Conservation (phyloP, 257 asterid genomes). For the Osmanthus fragrans region DNA sequence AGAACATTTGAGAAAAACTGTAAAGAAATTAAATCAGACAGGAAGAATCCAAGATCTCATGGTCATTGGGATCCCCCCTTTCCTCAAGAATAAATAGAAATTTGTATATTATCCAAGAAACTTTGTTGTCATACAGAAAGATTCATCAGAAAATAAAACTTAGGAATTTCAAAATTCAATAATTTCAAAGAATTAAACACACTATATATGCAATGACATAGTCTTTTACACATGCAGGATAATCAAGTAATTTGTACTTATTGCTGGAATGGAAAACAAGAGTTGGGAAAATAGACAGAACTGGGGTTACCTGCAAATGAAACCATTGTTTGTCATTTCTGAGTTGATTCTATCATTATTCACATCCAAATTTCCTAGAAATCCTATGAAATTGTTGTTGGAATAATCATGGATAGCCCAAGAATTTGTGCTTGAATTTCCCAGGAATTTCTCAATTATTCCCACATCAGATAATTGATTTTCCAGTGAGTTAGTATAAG, state of each 20-base stretch:
- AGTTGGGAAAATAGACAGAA: constrained; percentile 30
- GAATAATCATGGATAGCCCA: constrained; percentile 21
- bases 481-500: constrained; percentile 6
- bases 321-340: constrained; percentile 25
- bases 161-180: constrained; percentile 15
- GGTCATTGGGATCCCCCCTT: neutral
- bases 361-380: constrained; percentile 49
- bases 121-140: constrained; percentile 16
- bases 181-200: constrained; percentile 17
- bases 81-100: neutral
- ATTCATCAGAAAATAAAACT: constrained; percentile 18
- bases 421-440: constrained; percentile 24
- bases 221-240: neutral
- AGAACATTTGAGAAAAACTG: neutral
- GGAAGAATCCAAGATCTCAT: neutral
- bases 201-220: neutral
- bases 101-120: neutral
- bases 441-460: constrained; percentile 46
- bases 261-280: constrained; percentile 40
- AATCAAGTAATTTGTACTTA: neutral
- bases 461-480: constrained; percentile 43
- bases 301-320: constrained; percentile 35
- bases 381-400: constrained; percentile 33
- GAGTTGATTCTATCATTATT: constrained; percentile 21
- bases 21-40: neutral